Conservation (phyloP, 2,329 filamentous ascomycete species). For the Fusarium mangiferae region DNA sequence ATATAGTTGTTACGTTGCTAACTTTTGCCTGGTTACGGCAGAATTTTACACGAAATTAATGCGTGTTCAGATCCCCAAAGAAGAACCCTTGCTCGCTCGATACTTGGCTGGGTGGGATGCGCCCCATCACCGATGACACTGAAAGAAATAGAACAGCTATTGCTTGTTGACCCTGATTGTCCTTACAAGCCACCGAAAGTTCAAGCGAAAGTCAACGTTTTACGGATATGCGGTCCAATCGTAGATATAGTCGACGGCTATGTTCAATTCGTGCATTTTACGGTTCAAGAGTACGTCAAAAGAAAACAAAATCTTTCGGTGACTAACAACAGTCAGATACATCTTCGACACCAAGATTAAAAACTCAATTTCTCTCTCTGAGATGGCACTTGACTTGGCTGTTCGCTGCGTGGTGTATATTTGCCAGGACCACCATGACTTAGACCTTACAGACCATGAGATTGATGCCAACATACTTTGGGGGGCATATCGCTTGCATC, state of each 20-base stretch:
- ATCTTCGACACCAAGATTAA: fast-evolving
- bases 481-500: background rate
- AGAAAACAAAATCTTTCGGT: fast-evolving
- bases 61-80: background rate
- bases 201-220: fast-evolving
- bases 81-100: fast-evolving
- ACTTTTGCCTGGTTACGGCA: too few species aligned
- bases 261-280: background rate
- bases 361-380: fast-evolving
- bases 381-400: fast-evolving
- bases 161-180: fast-evolving
- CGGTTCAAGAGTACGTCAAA: background rate
- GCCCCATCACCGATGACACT: fast-evolving
- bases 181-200: fast-evolving
- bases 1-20: too few species aligned
- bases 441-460: fast-evolving
- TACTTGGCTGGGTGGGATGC: background rate
- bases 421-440: background rate
- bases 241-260: fast-evolving
- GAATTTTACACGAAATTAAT: too few species aligned
- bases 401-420: fast-evolving
- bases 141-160: background rate
- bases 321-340: fast-evolving
- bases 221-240: background rate
- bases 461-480: fast-evolving